Evolutionary conservation across 2,329 filamentous ascomycete genomes (phyloP).

Genomic region (Microdochium bolleyi): DNA sequence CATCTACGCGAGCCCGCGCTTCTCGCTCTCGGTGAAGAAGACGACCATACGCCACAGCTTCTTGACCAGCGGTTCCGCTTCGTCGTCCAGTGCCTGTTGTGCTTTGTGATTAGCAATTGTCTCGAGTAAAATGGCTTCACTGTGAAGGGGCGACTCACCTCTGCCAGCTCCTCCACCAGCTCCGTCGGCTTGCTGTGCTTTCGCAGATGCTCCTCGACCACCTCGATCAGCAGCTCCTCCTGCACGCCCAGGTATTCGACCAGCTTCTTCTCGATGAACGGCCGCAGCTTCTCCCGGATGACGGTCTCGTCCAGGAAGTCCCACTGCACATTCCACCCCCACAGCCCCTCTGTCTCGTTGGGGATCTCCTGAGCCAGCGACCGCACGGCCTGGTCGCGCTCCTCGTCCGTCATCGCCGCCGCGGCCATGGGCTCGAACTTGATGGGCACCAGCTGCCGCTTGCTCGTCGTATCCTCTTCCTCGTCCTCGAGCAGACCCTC

Average conservation of each 20-base stretch:
- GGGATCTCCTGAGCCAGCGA: constrained; percentile 87
- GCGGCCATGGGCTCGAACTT: constrained; percentile 66
- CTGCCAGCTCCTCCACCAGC: constrained; percentile 76
- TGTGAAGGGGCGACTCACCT: constrained; percentile 49
- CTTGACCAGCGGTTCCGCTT: constrained; percentile 87
- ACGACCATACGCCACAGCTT: constrained; percentile 98
- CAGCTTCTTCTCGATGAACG: constrained; percentile 97
- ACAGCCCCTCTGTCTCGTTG: constrained; percentile 75
- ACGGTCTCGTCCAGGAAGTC: constrained; percentile 76
- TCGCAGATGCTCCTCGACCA: constrained; percentile 80
- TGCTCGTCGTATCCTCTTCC: constrained; percentile 66
- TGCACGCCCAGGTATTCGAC: constrained; percentile 94
- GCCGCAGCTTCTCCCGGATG: constrained; percentile 77
- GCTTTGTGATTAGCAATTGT: constrained; percentile 15
- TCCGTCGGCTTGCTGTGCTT: constrained; percentile 68
- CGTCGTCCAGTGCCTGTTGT: constrained; percentile 76
- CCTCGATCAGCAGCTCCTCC: constrained; percentile 89
- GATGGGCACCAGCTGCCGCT: constrained; percentile 73
- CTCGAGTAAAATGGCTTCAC: background rate
- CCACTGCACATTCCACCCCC: constrained; percentile 92
- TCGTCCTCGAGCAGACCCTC: constrained; percentile 94
- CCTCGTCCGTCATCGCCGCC: constrained; percentile 73
- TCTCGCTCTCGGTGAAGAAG: constrained; percentile 94
- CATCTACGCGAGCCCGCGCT: constrained; percentile 64
- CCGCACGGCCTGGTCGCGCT: constrained; percentile 72